Evolutionary conservation across 2,329 filamentous ascomycete species (phyloP), one percentile per base, ranked within the genome.

Genomic region (Cladosporium austrohemisphaericum): DNA sequence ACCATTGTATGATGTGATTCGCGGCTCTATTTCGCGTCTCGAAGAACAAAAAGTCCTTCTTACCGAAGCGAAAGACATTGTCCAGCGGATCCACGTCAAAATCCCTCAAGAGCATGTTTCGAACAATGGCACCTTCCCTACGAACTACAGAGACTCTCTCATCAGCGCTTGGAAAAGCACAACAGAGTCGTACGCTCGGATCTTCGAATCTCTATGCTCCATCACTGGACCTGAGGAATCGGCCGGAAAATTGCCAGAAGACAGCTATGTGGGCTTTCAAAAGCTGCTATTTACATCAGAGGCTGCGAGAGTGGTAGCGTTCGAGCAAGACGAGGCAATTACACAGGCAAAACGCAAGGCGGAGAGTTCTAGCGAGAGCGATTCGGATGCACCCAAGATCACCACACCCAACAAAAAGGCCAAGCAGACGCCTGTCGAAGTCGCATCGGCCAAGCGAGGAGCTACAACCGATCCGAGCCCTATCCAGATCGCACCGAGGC

Each of bases 41-140:
- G 50, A 52, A 19, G 36, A 55, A 10, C 60, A 64, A 41, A 57
- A 53, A 25, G 36, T 44, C 10, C 40, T 56, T 31, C 54, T 65
- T 20, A 51, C 54, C 16, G 51, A 52, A 5, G 60, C 63, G 5
- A 56, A 56, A 35, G 55, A 62, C 33, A 41, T 57, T 1, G 58
- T 64, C 13, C 58, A 63, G 47, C 52, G 56, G n/a, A 43, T 63
- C 13, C 63, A 64, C 35, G 58, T 64, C 49, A 57, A 61, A 41
- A 52, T 61, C 26, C 49, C 50, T 13, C 49, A 54, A 23, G 55
- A 56, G 16, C 44, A 55, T 22, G 32, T 55, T n/a, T 49, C 54
- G 36, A 53, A 56, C 16, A 46, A 44, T 20, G 40, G 40, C 16
- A 32, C 19, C 2, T 14, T 51, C 11, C 58, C 61, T 35, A 38